Evolutionary conservation across 306 rosid species (phyloP), one percentile per base, ranked within the genome.

Genomic region (Clitoria ternatea): DNA sequence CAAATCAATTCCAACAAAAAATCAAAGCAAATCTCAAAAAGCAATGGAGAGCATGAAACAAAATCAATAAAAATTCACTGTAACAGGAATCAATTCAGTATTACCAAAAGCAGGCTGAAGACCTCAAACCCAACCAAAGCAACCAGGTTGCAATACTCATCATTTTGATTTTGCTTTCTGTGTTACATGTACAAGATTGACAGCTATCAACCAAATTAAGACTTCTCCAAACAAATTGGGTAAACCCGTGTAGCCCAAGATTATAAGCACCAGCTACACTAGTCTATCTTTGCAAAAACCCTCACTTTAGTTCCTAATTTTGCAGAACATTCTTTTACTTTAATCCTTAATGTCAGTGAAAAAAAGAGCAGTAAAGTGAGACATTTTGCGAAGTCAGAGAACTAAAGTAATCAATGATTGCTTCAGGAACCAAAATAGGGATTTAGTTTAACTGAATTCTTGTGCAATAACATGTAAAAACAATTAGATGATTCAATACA

Each of bases 401-500:
- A 49, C 56, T 49, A 49, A 49, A 19, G 56, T 42, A 14, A 49
- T 9, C 14, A 9, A 49, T 17, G 29, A 12, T 49, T 49, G 10
- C n/a, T 12, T 50, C 8, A 50, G 3, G 27, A 29, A 50, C 8
- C 23, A 4, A 4, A 50, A 5, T 22, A 8, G 0, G 15, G 59
- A 49, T 4, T 22, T 50, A 49, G 29, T n/a, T 0, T 2, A 49
- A 48, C 5, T 18, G 19, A 48, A 18, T 48, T 10, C 7, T 37
- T 45, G 59, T 12, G 24, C 64, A 73, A 20, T 19, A 40, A 37
- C 52, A 67, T 39, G 60, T 65, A 47, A 49, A 36, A 63, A 36
- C 32, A 68, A 60, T 72, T 42, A 65, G 47, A 69, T 43, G 37
- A 18, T 47, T 79, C 42, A 70, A 52, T 43, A 75, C 32, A 45